A percentile compares a stretch with the other conserved stretches of the same genome.
Conservation (phyloP, 768 basidiomycete genomes). For the Termitomyces sp. region DNA sequence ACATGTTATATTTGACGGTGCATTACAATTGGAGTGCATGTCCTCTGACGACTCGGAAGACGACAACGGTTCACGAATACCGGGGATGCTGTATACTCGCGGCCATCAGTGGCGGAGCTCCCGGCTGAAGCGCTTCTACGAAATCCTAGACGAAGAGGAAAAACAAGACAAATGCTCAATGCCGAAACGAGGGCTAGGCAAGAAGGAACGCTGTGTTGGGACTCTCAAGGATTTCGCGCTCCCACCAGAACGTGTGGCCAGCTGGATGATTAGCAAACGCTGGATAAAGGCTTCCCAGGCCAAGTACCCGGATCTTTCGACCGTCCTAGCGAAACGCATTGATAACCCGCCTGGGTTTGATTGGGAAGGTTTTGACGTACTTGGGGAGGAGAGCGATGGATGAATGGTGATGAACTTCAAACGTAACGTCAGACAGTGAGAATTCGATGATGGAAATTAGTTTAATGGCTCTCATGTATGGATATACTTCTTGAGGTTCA, state of each 20-base stretch:
- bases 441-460: constrained; percentile 31
- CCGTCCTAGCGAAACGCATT: constrained; percentile 36
- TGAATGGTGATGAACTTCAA: constrained; percentile 14
- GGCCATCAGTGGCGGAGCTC: constrained; percentile 65
- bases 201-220: constrained; percentile 48
- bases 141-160: constrained; percentile 54
- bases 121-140: constrained; percentile 56
- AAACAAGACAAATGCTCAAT: constrained; percentile 34
- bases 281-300: constrained; percentile 45
- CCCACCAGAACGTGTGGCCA: constrained; percentile 58
- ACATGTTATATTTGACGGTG: constrained; percentile 63
- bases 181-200: constrained; percentile 54
- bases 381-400: constrained; percentile 57
- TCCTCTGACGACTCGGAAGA: constrained; percentile 73
- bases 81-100: constrained; percentile 43
- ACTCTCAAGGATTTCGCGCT: constrained; percentile 49
- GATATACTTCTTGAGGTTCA: too few relatives aligned
- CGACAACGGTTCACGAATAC: constrained; percentile 31
- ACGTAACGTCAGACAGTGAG: constrained; percentile 15
- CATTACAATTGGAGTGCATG: constrained; percentile 71
- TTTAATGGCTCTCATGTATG: constrained; percentile 2
- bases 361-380: constrained; percentile 38
- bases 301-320: constrained; percentile 42
- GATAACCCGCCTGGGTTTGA: constrained; percentile 44
- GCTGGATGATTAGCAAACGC: constrained; percentile 72